Percentiles rank a stretch among this genome's conserved stretches.
Evolutionary conservation across 306 rosid genomes (phyloP).

Genomic region (Vigna radiata): DNA sequence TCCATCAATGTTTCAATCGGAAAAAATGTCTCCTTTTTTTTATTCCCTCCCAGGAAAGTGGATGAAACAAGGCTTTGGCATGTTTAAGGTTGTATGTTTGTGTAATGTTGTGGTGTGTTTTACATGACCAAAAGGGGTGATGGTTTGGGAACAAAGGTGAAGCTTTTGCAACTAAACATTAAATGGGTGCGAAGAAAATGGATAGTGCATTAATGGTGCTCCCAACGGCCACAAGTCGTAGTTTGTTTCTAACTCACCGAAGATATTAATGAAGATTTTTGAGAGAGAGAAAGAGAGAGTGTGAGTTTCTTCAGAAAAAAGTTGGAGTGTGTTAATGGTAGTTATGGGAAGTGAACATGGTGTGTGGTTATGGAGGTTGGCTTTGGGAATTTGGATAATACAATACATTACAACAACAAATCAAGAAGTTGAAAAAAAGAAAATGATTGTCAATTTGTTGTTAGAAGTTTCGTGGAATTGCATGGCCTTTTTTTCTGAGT

Average conservation of each 20-base stretch:
- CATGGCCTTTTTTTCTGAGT: neutral
- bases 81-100: constrained; percentile 25
- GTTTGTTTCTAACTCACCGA: constrained; percentile 55
- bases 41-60: neutral
- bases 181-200: constrained; percentile 40
- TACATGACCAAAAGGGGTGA: neutral
- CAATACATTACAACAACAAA: neutral
- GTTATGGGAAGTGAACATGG: neutral
- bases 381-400: constrained; percentile 6
- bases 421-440: neutral
- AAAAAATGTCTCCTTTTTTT: constrained; percentile 15
- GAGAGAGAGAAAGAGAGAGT: neutral
- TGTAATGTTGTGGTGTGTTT: neutral
- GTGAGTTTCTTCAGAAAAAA: neutral
- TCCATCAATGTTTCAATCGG: constrained; percentile 24
- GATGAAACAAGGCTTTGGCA: constrained; percentile 34
- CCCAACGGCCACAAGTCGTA: constrained; percentile 41
- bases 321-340: constrained; percentile 22
- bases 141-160: constrained; percentile 5
- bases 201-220: constrained; percentile 47
- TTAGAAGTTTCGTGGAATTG: constrained; percentile 45
- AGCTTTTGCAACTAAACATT: constrained; percentile 23
- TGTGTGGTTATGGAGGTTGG: neutral
- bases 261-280: constrained; percentile 31
- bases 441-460: constrained; percentile 4